These are phyloP conservation scores for Plasmodium berghei DNA, from an alignment of 169 alveolate species.

Conservation along the genomic window DNA sequence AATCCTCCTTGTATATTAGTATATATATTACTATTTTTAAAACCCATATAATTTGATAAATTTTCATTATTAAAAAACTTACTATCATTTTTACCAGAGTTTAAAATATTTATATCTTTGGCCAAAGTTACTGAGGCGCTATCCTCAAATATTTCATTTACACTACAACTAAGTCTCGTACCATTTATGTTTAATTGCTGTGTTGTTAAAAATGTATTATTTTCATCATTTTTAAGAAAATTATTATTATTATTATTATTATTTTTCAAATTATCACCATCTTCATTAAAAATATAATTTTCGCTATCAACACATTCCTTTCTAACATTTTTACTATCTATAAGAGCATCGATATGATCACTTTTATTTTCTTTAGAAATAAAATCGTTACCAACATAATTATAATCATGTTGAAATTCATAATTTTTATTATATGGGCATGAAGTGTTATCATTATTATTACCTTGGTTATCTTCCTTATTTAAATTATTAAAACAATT, in stretches of 20 bases:
- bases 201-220: slow-evolving; percentile 6
- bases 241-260: slow-evolving; percentile 3
- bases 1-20: too few relatives aligned
- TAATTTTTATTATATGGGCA: too few relatives aligned
- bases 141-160: slow-evolving; percentile 30
- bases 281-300: too few relatives aligned
- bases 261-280: background rate
- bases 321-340: background rate
- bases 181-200: slow-evolving; percentile 10
- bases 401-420: too few relatives aligned
- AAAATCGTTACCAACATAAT: background rate
- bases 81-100: background rate
- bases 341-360: background rate
- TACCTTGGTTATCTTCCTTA: background rate
- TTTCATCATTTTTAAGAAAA: background rate
- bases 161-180: slow-evolving; percentile 23
- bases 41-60: too few relatives aligned
- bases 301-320: background rate
- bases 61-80: background rate
- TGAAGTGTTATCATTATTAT: background rate
- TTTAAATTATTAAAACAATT: slow-evolving; percentile 51
- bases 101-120: slow-evolving; percentile 4
- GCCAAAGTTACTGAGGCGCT: background rate
- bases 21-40: too few relatives aligned
- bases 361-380: background rate